Evolutionary conservation across 345 rosid species (phyloP).

Genomic region (Rhodomyrtus tomentosa): DNA sequence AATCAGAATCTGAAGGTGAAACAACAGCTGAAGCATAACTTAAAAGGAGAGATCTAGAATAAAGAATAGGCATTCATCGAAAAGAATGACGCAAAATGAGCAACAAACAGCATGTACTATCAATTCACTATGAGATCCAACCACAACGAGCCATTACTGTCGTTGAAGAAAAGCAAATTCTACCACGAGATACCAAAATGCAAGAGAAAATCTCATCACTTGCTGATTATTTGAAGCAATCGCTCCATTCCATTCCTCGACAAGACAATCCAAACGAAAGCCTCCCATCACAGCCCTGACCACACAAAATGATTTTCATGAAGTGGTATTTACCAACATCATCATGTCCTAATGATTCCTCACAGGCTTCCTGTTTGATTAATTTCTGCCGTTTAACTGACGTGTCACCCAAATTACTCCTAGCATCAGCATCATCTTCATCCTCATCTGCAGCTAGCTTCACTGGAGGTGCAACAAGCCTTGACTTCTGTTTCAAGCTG

Average conservation of each 20-base stretch:
- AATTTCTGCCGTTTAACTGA: conserved; percentile 64
- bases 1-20: neutral
- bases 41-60: neutral
- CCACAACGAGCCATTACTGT: neutral
- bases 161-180: neutral
- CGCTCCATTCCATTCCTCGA: neutral
- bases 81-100: neutral
- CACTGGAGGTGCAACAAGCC: conserved; percentile 74
- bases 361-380: conserved; percentile 35
- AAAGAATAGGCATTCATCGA: neutral
- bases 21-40: neutral
- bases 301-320: conserved; percentile 8
- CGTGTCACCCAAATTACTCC: conserved; percentile 28
- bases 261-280: neutral
- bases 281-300: conserved; percentile 5
- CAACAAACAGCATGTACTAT: neutral
- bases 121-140: neutral
- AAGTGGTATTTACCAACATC: conserved; percentile 84
- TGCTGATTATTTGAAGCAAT: neutral
- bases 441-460: conserved; percentile 80
- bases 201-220: neutral
- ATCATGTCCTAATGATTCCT: conserved; percentile 26
- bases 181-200: neutral
- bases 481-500: conserved; percentile 94
- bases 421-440: conserved; percentile 54